Evolutionary conservation across 768 basidiomycete genomes (phyloP).

Genomic region (Boletus barrowsii): DNA sequence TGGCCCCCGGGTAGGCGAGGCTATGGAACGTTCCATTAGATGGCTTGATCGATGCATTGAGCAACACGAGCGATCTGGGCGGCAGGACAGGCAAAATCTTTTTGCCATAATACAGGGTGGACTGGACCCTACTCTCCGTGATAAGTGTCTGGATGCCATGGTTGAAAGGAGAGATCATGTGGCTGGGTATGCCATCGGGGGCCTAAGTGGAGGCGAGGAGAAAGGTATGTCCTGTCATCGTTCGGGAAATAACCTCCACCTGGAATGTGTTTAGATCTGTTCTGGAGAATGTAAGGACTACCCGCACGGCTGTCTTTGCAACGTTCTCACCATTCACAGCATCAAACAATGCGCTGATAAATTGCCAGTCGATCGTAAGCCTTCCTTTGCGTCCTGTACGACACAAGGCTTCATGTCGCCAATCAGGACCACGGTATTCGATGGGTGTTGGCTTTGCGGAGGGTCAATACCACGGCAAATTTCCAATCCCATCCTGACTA

Average conservation of each 20-base stretch:
- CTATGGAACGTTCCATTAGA: constrained; percentile 83
- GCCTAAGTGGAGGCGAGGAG: constrained; percentile 87
- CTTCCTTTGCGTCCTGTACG: not conserved
- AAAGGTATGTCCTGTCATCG: constrained; percentile 54
- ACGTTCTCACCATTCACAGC: constrained; percentile 36
- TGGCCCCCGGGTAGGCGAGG: constrained; percentile 80
- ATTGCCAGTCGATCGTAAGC: constrained; percentile 73
- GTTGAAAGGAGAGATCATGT: constrained; percentile 68
- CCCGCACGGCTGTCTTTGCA: not conserved
- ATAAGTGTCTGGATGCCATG: constrained; percentile 81
- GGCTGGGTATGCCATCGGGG: constrained; percentile 90
- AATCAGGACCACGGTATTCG: constrained; percentile 77
- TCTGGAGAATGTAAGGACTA: constrained; percentile 74
- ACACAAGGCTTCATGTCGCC: constrained; percentile 9
- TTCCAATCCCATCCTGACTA: not conserved
- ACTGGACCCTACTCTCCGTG: constrained; percentile 65
- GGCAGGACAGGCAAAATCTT: constrained; percentile 67
- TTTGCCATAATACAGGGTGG: constrained; percentile 94
- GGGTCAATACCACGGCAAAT: constrained; percentile 43
- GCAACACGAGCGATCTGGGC: constrained; percentile 67
- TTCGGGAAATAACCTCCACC: constrained; percentile 3
- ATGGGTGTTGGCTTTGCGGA: constrained; percentile 95
- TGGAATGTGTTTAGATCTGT: constrained; percentile 51
- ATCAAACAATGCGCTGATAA: constrained; percentile 80
- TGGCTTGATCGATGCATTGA: constrained; percentile 90